A percentile compares a stretch with the other conserved stretches of the same genome.
These are phyloP conservation scores for Apiospora rasikravindrae DNA, from an alignment of 2,329 filamentous ascomycete species.

Conservation along the genomic window DNA sequence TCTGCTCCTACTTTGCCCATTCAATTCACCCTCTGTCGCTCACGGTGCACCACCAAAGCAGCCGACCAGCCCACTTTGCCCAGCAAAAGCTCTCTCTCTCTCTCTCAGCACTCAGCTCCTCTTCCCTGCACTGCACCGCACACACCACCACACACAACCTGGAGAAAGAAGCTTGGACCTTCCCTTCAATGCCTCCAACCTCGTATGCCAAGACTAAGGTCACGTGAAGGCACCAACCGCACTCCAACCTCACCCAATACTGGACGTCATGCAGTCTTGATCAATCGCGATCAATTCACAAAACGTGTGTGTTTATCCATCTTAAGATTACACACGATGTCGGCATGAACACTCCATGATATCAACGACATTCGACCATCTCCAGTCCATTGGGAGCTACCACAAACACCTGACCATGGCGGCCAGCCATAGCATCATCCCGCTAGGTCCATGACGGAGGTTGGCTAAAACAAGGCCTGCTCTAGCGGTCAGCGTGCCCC, in stretches of 20 bases:
- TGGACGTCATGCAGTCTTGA: background rate
- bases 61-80: background rate
- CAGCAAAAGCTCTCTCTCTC: background rate
- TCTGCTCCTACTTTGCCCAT: slow-evolving; percentile 18
- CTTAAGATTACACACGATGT: too few species aligned
- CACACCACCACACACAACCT: too few species aligned
- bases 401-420: background rate
- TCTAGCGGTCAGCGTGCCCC: background rate
- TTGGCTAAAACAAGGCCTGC: background rate
- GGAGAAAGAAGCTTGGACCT: slow-evolving; percentile 19
- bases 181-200: background rate
- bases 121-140: too few species aligned
- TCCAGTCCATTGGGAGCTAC: background rate
- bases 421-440: slow-evolving; percentile 2
- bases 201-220: slow-evolving; percentile 3
- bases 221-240: background rate
- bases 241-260: background rate
- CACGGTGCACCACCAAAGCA: background rate
- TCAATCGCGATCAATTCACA: background rate
- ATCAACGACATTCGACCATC: background rate
- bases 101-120: background rate
- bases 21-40: too few species aligned
- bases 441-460: slow-evolving; percentile 5
- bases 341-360: background rate
- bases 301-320: background rate